Evolutionary conservation across 768 basidiomycete species (phyloP), one percentile per base, ranked within the genome.

Genomic region (Boletus rubroflammeus): DNA sequence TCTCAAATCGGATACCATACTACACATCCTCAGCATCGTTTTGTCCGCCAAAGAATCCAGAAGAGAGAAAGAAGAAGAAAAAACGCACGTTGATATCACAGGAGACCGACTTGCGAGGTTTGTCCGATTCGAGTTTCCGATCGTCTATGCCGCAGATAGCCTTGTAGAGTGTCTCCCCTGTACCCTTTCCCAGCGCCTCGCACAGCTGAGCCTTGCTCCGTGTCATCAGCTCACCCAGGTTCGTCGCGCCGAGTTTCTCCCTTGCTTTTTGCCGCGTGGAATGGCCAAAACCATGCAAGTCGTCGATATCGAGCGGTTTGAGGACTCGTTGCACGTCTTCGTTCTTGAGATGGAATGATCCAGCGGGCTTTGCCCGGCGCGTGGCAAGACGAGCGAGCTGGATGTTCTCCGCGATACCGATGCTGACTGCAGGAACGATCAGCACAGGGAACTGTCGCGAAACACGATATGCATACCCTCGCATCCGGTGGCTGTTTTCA

Each of bases 1-100:
- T 83, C 62, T 88, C 83, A 68, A 98, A 98, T 4, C 97, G 85
- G 51, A 99, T 97, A 0, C 93, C 97, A 67, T 98, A 99, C 94
- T 97, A 31, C 11, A 11, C 29, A 39, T 28, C 50, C 41, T 63
- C 39, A 61, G 48, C 29, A 50, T 9, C 44, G n/a, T 19, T 21
- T 14, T 2, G 1, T 48, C 29, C 14, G 15, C 36, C 39, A 59
- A 19, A 29, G 17, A 47, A 39, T n/a, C 11, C 9, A 38, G 38
- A 32, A 35, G 7, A 13, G 14, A 15, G 10, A 28, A 14, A 19
- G 9, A 31, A 35, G n/a, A n/a, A n/a, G n/a, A 25, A 25, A 25
- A 25, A 7, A 79, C 92, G 66, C 61, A 95, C 94, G 63, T 93
- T 99, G 63, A 98, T 90, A 67, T 98, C 96, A 54, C 91, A 94